Evolutionary conservation across 148 eudicot species (phyloP), one percentile per base, ranked within the genome.

Genomic region (Suaeda aralocaspica): DNA sequence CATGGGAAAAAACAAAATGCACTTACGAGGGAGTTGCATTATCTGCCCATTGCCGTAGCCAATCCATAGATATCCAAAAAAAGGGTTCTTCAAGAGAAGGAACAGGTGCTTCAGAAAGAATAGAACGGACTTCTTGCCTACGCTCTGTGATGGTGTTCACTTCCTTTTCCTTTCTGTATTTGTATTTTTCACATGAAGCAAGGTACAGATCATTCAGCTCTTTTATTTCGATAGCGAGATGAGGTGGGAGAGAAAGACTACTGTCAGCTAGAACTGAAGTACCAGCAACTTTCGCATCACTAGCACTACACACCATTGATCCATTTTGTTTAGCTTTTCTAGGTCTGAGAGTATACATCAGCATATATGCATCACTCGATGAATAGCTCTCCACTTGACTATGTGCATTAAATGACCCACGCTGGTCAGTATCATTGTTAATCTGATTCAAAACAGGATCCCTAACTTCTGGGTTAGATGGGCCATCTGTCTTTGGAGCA

Each of bases 41-140:
- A 77, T 94, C 99, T 29, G 96, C 88, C 99, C 99, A 94, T 26
- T 83, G 91, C 39, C 99, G 96, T 81, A 94, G 90, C 99, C 99
- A 94, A 16, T 94, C 99, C 31, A 81, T 72, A 26, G 99, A 87
- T 59, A 94, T 76, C 99, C 99, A 94, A 77, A 82, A 91, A 77
- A 81, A 86, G 33, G 87, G 82, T 67, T 84, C 86, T 76, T 77
- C 89, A 48, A 77, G 80, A 62, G 90, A 87, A 64, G 71, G 78
- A 66, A 84, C 92, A 67, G 96, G 87, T 46, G 99, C 99, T 81
- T 82, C 87, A 60, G 90, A 79, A 73, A 94, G 91, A 81, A 94
- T 74, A 62, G 87, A 79, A 30, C 93, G 87, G n/a, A 94, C 99
- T 86, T 94, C 99, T 74, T 89, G 82, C 51, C 91, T 83, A 68